Evolutionary conservation across 2,329 filamentous ascomycete species (phyloP), one percentile per base, ranked within the genome.

Genomic region (Aspergillus viridinutans): DNA sequence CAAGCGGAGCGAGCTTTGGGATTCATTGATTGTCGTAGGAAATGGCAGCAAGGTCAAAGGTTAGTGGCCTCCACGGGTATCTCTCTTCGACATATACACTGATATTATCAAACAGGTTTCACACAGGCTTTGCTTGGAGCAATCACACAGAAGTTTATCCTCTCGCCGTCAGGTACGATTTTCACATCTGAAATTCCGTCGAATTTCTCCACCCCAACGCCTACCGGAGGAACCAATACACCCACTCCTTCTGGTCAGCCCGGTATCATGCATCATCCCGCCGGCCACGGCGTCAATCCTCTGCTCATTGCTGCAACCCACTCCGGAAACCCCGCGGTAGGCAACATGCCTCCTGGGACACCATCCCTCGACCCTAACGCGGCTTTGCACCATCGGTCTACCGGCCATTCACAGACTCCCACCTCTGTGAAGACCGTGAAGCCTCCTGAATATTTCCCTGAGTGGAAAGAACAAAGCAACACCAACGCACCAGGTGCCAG

Each of bases 151-250:
- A 92, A 92, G 62, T 94, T 96, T 73, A 83, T 97, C 54, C 87
- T 99, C 64, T 96, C 92, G 1, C 94, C 94, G 28, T 93, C 91
- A 1, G 92, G 91, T 52, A 97, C 92, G 45, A 97, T 97, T 68
- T 97, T 97, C 81, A 96, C 92, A 38, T 96, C 92, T 23, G 94
- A 99, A 74, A 86, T 97, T 40, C 94, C 94, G 7, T 97, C 92
- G 8, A 93, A 94, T 75, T 85, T 97, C 70, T 92, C 90, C 29
- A 97, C 94, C 0, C 94, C 94, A 1, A 83, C 89, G 10, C 92
- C 91, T 21, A 97, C 93, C 0, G 93, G 93, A 35, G 86, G 92
- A 17, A 94, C 96, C 74, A 97, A 93, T 1, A 95, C 94, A 0
- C 90, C 90, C 2, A 68, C 78, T 49, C 62, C 66, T 32, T 67